A percentile compares a stretch with the other conserved stretches of the same genome.
Conservation (phyloP, 805 yeast species). For the Lipomyces yamanashiensis region DNA sequence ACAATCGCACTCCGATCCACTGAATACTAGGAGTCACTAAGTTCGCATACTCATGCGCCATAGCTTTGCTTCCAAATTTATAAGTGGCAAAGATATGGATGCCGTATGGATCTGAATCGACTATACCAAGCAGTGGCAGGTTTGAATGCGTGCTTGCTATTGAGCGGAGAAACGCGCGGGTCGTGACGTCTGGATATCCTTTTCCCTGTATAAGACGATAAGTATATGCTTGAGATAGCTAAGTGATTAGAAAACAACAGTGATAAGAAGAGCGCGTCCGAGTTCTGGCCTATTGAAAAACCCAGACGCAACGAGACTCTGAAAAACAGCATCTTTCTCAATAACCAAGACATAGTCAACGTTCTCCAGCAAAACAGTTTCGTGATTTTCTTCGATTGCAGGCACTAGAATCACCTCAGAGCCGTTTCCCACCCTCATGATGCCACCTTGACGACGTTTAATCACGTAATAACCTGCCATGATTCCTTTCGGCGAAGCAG, state of each 20-base stretch:
- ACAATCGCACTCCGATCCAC: constrained; percentile 51
- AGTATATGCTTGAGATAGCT: background rate
- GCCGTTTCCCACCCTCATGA: background rate
- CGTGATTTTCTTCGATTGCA: constrained; percentile 40
- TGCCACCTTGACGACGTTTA: background rate
- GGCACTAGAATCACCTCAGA: constrained; percentile 45
- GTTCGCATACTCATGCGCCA: constrained; percentile 23
- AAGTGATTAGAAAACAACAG: constrained; percentile 40
- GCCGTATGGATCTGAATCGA: constrained; percentile 72
- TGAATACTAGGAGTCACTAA: constrained; percentile 32
- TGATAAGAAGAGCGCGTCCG: constrained; percentile 47
- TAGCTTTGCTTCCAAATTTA: constrained; percentile 38
- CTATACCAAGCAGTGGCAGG: constrained; percentile 53
- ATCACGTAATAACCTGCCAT: constrained; percentile 17
- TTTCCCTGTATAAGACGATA: constrained; percentile 49
- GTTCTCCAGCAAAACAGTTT: constrained; percentile 32
- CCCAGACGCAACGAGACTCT: constrained; percentile 9
- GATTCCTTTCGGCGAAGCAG: constrained; percentile 36
- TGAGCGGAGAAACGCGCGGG: constrained; percentile 50
- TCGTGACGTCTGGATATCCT: constrained; percentile 67
- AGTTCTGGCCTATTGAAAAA: constrained; percentile 22
- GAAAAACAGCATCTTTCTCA: constrained; percentile 52
- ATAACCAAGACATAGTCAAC: constrained; percentile 50
- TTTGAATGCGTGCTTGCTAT: constrained; percentile 43
- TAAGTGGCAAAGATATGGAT: constrained; percentile 54